Percentiles rank a stretch among this genome's conserved stretches.
These are phyloP conservation scores for Detonula confervacea DNA, from an alignment of 352 stramenopile genomes.

Conservation along the genomic window DNA sequence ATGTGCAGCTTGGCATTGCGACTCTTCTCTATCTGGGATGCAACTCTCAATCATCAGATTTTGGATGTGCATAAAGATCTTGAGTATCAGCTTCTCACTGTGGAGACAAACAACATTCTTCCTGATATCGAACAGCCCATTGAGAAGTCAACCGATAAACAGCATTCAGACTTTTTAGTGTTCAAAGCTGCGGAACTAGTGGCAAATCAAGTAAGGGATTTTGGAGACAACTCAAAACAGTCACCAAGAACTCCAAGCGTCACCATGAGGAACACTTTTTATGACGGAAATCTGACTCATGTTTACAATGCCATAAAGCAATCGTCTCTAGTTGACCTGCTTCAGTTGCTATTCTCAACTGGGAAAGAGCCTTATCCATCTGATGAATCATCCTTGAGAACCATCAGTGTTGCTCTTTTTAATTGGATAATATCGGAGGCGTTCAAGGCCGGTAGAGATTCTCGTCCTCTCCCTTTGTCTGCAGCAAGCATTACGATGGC, in stretches of 20 bases:
- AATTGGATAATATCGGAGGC: slow-evolving; percentile 25
- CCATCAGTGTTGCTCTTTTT: slow-evolving; percentile 33
- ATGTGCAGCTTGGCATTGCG: slow-evolving; percentile 41
- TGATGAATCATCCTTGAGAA: slow-evolving; percentile 16
- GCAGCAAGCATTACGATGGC: slow-evolving; percentile 21
- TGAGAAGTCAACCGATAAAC: slow-evolving; percentile 2
- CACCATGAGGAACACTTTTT: slow-evolving; percentile 29
- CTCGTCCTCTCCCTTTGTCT: background rate
- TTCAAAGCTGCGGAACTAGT: slow-evolving; percentile 47
- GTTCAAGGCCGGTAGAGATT: slow-evolving; percentile 22
- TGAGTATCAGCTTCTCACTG: slow-evolving; percentile 45
- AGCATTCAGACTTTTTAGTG: slow-evolving; percentile 48
- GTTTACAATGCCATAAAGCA: slow-evolving; percentile 44
- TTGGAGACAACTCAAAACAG: slow-evolving; percentile 19
- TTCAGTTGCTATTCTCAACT: slow-evolving; percentile 30
- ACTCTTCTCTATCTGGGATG: slow-evolving; percentile 18
- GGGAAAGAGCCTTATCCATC: background rate
- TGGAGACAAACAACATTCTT: slow-evolving; percentile 29
- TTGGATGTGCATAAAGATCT: slow-evolving; percentile 35
- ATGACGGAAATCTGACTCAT: slow-evolving; percentile 14
- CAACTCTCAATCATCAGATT: slow-evolving; percentile 34
- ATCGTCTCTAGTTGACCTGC: slow-evolving; percentile 27
- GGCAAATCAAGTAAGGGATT: slow-evolving; percentile 26
- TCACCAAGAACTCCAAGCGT: background rate
- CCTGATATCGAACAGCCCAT: background rate